Evolutionary conservation across 202 grass and related monocot species (phyloP), one percentile per base, ranked within the genome.

Genomic region (Panicum hallii): DNA sequence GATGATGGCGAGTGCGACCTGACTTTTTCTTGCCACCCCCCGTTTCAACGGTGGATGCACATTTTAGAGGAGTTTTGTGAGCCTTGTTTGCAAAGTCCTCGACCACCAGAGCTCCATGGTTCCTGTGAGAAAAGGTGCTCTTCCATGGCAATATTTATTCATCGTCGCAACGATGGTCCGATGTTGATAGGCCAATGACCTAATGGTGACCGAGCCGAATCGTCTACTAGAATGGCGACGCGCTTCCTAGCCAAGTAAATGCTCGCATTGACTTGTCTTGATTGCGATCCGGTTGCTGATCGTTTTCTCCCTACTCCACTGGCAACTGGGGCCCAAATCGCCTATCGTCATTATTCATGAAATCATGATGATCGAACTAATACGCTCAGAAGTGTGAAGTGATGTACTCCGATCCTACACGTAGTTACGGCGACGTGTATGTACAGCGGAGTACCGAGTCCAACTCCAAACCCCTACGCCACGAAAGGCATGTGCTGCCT

Each of bases 401-500:
- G 41, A 36, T 42, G 19, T 22, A 42, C 30, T 32, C 26, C 26
- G 7, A 40, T 23, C 23, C 13, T 23, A 16, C 0, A 68, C 17
- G 17, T 12, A 11, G 6, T 9, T 5, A 28, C 6, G 63, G 32
- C 63, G 63, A 7, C 63, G 53, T 41, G 26, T 26, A 26, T 26
- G 26, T 26, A 26, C 1, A 26, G 26, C 26, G 26, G 26, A 26
- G 26, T 4, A 44, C 16, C 16, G 16, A n/a, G 16, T 56, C 9
- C 23, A 72, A 32, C 7, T 50, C 10, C 7, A 3, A 68, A 6
- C 63, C 54, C 14, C 36, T 60, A 87, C 69, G 75, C 62, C 61
- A 83, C 84, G 80, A 48, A 83, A 83, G 80, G 80, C 55, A 86
- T 17, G 32, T 3, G 74, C 48, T 78, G 79, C 74, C 88, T 87